These are phyloP conservation scores for Cystofilobasidium bisporidii DNA, from an alignment of 768 basidiomycete species.

Conservation along the genomic window DNA sequence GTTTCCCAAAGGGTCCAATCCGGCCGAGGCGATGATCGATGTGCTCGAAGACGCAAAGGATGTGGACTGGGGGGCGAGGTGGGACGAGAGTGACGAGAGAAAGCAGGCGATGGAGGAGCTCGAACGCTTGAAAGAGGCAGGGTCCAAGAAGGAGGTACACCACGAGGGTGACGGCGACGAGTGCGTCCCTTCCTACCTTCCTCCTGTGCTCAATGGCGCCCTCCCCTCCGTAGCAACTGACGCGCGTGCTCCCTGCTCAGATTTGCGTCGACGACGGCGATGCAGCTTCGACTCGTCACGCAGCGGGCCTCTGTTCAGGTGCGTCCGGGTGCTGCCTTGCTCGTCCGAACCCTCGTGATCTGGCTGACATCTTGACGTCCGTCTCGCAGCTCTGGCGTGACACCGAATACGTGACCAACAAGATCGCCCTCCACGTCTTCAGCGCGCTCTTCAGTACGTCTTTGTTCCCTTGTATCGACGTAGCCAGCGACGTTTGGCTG, in stretches of 20 bases:
- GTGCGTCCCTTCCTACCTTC: not conserved
- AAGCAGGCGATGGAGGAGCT: slow-evolving; percentile 49
- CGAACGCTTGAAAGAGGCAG: slow-evolving; percentile 45
- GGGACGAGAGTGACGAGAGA: slow-evolving; percentile 51
- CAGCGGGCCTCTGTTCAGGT: slow-evolving; percentile 3
- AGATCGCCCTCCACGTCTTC: slow-evolving; percentile 5
- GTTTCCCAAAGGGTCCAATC: slow-evolving; percentile 70
- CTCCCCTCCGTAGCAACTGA: too few relatives aligned
- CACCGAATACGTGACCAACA: slow-evolving; percentile 7
- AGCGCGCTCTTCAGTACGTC: slow-evolving; percentile 5
- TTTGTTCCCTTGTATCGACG: not conserved
- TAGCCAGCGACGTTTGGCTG: not conserved
- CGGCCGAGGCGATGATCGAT: slow-evolving; percentile 53
- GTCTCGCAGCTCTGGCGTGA: slow-evolving; percentile 4
- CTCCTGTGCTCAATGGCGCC: too few relatives aligned
- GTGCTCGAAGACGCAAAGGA: slow-evolving; percentile 55
- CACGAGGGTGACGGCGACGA: slow-evolving; percentile 41
- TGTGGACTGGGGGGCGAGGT: slow-evolving; percentile 55
- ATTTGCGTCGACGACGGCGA: slow-evolving; percentile 9
- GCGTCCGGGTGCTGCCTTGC: not conserved
- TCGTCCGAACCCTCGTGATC: not conserved
- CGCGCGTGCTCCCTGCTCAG: not conserved
- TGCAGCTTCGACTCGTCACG: slow-evolving; percentile 11
- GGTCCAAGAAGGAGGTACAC: slow-evolving; percentile 32
- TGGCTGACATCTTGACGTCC: not conserved